Conservation (phyloP, 495 filamentous ascomycete species). For the Aspergillus nidulans region DNA sequence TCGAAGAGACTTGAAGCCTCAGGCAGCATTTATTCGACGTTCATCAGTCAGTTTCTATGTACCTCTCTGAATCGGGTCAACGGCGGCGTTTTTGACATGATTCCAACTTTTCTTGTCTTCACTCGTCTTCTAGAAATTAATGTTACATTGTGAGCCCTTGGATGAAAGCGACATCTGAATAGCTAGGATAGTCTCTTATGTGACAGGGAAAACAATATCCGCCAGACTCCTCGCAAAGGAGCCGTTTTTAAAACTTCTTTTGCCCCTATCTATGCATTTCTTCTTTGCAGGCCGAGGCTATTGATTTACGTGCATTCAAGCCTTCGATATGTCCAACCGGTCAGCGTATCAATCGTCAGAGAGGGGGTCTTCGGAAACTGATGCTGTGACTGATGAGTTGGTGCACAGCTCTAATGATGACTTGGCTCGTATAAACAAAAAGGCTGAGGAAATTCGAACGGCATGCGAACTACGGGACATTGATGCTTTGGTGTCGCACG, state of each 20-base stretch:
- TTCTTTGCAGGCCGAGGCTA: not conserved
- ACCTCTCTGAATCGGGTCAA: not conserved
- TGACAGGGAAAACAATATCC: constrained; percentile 3
- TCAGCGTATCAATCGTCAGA: not conserved
- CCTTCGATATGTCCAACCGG: not conserved
- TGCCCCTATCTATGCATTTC: not conserved
- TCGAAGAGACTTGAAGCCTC: not conserved
- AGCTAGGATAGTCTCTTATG: not conserved
- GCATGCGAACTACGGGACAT: constrained; percentile 67
- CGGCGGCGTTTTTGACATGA: not conserved
- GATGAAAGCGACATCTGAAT: constrained; percentile 2
- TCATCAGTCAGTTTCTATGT: not conserved
- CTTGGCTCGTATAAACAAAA: constrained; percentile 16
- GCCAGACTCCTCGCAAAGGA: not conserved
- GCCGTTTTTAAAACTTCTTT: not conserved
- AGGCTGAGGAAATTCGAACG: constrained; percentile 49
- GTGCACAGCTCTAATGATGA: constrained; percentile 1
- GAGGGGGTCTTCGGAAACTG: not conserved
- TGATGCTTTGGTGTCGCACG: constrained; percentile 57
- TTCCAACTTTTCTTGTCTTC: no score
- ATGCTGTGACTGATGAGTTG: not conserved
- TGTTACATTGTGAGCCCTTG: not conserved
- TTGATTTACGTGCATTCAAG: not conserved
- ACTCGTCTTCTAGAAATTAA: not conserved
- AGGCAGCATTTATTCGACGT: not conserved